Percentiles rank a stretch among this genome's conserved stretches.
These are phyloP conservation scores for Isatis tinctoria DNA, from an alignment of 345 rosid genomes.

Conservation along the genomic window DNA sequence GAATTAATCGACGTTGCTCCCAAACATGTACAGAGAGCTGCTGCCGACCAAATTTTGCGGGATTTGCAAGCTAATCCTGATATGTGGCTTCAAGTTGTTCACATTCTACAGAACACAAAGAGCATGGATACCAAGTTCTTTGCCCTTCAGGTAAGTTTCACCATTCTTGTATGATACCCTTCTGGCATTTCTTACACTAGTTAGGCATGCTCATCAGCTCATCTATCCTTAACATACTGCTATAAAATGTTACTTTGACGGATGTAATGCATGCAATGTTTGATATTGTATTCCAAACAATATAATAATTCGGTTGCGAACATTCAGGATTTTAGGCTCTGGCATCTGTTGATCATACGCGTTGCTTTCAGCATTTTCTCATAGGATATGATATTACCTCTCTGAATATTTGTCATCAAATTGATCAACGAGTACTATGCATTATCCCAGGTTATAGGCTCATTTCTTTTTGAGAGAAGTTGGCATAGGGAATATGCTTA, in stretches of 20 bases:
- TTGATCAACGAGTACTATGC: neutral
- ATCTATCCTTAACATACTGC: neutral
- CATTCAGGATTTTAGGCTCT: slow-evolving; percentile 9
- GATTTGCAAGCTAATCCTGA: slow-evolving; percentile 94
- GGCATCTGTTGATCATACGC: neutral
- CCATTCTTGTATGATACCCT: neutral
- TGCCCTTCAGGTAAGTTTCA: slow-evolving; percentile 76
- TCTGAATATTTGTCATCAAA: neutral
- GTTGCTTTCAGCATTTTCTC: neutral
- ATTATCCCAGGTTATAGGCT: neutral
- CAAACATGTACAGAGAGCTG: slow-evolving; percentile 61
- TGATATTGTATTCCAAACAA: neutral
- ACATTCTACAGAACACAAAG: slow-evolving; percentile 72
- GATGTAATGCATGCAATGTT: neutral
- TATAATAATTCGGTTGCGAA: neutral
- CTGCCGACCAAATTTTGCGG: slow-evolving; percentile 95
- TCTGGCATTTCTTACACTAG: neutral
- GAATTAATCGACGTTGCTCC: slow-evolving; percentile 7
- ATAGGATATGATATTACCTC: neutral
- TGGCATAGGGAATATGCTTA: neutral
- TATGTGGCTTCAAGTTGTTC: slow-evolving; percentile 99
- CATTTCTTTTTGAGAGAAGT: neutral
- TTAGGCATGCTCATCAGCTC: neutral
- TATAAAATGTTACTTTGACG: neutral
- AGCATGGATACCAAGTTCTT: slow-evolving; percentile 93